Conservation (phyloP, 2,329 filamentous ascomycete genomes). For the Lasiodiplodia sp. region DNA sequence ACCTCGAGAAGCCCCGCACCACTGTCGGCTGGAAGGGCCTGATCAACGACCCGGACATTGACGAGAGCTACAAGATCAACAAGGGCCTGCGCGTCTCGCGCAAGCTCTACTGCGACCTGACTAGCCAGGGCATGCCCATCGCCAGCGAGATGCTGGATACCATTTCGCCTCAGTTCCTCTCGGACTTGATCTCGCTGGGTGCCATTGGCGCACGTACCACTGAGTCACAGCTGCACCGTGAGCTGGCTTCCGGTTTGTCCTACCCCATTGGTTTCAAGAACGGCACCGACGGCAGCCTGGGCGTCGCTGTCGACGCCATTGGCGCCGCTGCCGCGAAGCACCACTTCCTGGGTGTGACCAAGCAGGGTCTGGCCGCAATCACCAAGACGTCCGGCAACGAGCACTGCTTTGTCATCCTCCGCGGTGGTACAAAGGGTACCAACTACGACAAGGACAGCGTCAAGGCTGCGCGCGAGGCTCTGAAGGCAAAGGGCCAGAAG, state of each 20-base stretch:
- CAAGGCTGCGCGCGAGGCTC: slow-evolving; percentile 75
- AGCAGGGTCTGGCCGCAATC: slow-evolving; percentile 94
- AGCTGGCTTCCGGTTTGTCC: slow-evolving; percentile 91
- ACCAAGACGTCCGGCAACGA: slow-evolving; percentile 93
- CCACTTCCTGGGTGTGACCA: slow-evolving; percentile 98
- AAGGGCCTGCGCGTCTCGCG: slow-evolving; percentile 93
- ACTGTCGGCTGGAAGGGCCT: slow-evolving; percentile 99
- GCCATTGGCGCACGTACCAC: slow-evolving; percentile 96
- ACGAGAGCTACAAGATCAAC: slow-evolving; percentile 98
- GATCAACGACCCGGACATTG: slow-evolving; percentile 98
- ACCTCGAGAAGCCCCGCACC: slow-evolving; percentile 97
- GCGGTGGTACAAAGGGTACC: slow-evolving; percentile 88
- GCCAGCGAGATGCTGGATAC: slow-evolving; percentile 99
- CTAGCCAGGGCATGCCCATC: slow-evolving; percentile 86
- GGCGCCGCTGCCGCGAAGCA: slow-evolving; percentile 81
- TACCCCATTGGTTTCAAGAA: slow-evolving; percentile 99
- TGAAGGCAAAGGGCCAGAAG: slow-evolving; percentile 83
- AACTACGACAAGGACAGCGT: slow-evolving; percentile 93
- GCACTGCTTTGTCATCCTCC: slow-evolving; percentile 95
- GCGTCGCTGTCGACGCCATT: slow-evolving; percentile 94
- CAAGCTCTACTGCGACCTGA: slow-evolving; percentile 92
- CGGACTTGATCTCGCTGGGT: slow-evolving; percentile 92
- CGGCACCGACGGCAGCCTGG: slow-evolving; percentile 90
- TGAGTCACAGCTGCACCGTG: slow-evolving; percentile 94
- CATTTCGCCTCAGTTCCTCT: slow-evolving; percentile 96